Conservation (phyloP, 2,329 filamentous ascomycete species). For the Hymenoscyphus linearis region DNA sequence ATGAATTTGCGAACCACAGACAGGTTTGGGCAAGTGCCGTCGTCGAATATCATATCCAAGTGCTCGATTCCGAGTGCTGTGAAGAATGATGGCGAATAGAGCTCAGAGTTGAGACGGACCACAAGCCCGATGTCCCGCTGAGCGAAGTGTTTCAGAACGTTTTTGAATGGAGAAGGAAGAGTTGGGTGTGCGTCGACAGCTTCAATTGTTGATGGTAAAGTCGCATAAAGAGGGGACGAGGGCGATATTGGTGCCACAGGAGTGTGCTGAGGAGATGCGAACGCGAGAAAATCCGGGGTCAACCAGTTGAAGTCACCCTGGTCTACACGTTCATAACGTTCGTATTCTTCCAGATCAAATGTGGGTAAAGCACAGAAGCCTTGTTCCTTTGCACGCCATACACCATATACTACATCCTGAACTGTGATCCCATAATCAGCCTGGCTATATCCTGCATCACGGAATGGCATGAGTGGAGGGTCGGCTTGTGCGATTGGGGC, state of each 20-base stretch:
- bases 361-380: constrained; percentile 85
- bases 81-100: constrained; percentile 97
- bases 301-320: constrained; percentile 99
- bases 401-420: constrained; percentile 95
- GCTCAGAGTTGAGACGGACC: constrained; percentile 87
- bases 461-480: constrained; percentile 96
- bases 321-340: constrained; percentile 90
- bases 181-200: constrained; percentile 65
- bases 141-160: constrained; percentile 84
- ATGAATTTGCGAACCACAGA: constrained; percentile 92
- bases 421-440: constrained; percentile 94
- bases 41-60: constrained; percentile 99
- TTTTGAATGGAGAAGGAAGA: constrained; percentile 87
- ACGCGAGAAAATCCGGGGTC: constrained; percentile 89
- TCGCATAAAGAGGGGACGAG: constrained; percentile 66
- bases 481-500: constrained; percentile 96
- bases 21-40: constrained; percentile 89
- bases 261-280: constrained; percentile 86
- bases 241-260: constrained; percentile 68
- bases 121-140: constrained; percentile 87
- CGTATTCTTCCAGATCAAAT: constrained; percentile 96
- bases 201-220: constrained; percentile 69
- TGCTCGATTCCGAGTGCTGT: constrained; percentile 92
- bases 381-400: constrained; percentile 98
- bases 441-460: constrained; percentile 96